A percentile compares a stretch with the other conserved stretches of the same genome.
These are phyloP conservation scores for Blumeria hordei DNA, from an alignment of 2,329 filamentous ascomycete species.

Conservation along the genomic window DNA sequence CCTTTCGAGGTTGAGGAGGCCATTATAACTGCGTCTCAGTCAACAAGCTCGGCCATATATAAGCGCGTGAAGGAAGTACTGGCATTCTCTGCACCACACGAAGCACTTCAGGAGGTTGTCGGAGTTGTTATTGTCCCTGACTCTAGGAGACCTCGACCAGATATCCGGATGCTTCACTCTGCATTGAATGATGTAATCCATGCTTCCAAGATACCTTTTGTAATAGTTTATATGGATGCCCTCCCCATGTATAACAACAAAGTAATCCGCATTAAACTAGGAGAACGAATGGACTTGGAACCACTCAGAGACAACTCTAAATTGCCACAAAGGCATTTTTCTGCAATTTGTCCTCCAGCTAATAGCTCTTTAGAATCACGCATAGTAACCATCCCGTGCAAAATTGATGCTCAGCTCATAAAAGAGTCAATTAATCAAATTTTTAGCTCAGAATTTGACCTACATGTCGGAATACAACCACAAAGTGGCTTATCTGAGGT, in stretches of 20 bases:
- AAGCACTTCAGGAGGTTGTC: slow-evolving; percentile 30
- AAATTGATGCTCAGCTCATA: slow-evolving; percentile 14
- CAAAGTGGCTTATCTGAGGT: slow-evolving; percentile 3
- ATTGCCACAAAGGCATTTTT: slow-evolving; percentile 22
- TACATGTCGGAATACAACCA: slow-evolving; percentile 1
- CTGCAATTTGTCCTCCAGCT: slow-evolving; percentile 23
- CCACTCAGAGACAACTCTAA: slow-evolving; percentile 21
- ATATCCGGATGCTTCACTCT: slow-evolving; percentile 23
- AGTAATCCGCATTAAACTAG: slow-evolving; percentile 27
- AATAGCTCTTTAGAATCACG: slow-evolving; percentile 21
- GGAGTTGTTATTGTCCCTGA: slow-evolving; percentile 27
- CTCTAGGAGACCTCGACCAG: slow-evolving; percentile 19
- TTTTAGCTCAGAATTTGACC: slow-evolving; percentile 2
- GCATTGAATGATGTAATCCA: slow-evolving; percentile 24
- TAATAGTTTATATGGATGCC: slow-evolving; percentile 29
- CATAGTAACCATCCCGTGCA: slow-evolving; percentile 18
- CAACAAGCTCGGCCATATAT: slow-evolving; percentile 20
- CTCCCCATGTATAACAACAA: slow-evolving; percentile 32
- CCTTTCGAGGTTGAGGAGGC: slow-evolving; percentile 34
- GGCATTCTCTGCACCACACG: slow-evolving; percentile 28
- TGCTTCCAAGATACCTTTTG: slow-evolving; percentile 26
- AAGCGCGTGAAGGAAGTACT: slow-evolving; percentile 24
- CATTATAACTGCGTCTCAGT: slow-evolving; percentile 22
- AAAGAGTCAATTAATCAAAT: not conserved
- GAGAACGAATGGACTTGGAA: slow-evolving; percentile 22